Evolutionary conservation across 2,329 filamentous ascomycete genomes (phyloP).

Genomic region (Colletotrichum australisinense): DNA sequence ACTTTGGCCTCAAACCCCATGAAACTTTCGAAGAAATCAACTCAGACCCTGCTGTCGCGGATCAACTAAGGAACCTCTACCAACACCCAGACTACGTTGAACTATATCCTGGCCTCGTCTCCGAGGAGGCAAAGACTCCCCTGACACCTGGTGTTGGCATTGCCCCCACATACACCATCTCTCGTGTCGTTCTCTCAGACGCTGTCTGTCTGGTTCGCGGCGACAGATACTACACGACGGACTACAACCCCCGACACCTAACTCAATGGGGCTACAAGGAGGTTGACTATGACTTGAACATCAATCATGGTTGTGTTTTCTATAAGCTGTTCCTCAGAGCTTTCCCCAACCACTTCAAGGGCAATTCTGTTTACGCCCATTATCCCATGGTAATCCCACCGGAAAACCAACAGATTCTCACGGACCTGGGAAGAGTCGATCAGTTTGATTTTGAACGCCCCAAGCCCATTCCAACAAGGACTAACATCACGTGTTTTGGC

Average conservation of each 20-base stretch:
- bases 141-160: constrained; percentile 82
- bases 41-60: constrained; percentile 76
- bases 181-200: constrained; percentile 80
- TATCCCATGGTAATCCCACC: constrained; percentile 78
- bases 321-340: constrained; percentile 86
- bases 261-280: constrained; percentile 89
- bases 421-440: constrained; percentile 72
- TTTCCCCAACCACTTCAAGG: constrained; percentile 83
- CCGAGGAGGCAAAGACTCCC: constrained; percentile 79
- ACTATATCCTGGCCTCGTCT: constrained; percentile 82
- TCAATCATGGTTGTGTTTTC: constrained; percentile 86
- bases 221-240: constrained; percentile 82
- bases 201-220: constrained; percentile 83
- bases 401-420: constrained; percentile 79
- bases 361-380: constrained; percentile 84
- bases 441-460: constrained; percentile 79
- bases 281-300: constrained; percentile 75
- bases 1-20: constrained; percentile 82
- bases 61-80: constrained; percentile 75
- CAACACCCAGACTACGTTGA: constrained; percentile 85
- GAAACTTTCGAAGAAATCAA: constrained; percentile 87
- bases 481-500: constrained; percentile 70
- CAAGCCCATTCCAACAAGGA: constrained; percentile 56
- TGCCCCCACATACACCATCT: constrained; percentile 80
- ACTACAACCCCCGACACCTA: constrained; percentile 78